Evolutionary conservation across 176 grass and related monocot species (phyloP).

Genomic region (Carex scoparia): DNA sequence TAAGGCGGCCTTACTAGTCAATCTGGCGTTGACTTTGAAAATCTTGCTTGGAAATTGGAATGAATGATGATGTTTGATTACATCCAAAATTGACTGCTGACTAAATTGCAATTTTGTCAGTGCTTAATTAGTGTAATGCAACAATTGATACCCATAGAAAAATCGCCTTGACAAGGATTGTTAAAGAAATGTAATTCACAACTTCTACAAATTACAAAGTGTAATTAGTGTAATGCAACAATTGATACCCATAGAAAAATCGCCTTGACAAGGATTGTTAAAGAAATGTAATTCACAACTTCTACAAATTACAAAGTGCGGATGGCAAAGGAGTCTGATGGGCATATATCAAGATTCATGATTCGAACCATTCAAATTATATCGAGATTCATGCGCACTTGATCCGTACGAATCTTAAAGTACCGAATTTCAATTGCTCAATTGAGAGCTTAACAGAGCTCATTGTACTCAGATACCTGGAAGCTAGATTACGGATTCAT

Average conservation of each 20-base stretch:
- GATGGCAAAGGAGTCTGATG: too few species aligned
- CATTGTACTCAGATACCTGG: too few species aligned
- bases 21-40: background rate
- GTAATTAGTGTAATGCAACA: background rate
- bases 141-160: background rate
- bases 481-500: too few species aligned
- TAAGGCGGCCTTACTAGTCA: background rate
- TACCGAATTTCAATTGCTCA: too few species aligned
- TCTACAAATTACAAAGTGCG: background rate
- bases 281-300: background rate
- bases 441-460: too few species aligned
- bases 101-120: background rate
- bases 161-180: background rate
- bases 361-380: too few species aligned
- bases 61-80: background rate
- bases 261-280: background rate
- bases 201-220: background rate
- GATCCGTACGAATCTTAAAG: too few species aligned
- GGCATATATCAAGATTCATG: too few species aligned
- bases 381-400: too few species aligned
- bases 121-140: background rate
- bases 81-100: slow-evolving; percentile 5
- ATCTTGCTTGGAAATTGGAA: background rate
- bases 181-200: background rate
- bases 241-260: background rate